Conservation (phyloP, 1,139 yeast species). For the Pichia cactophila region DNA sequence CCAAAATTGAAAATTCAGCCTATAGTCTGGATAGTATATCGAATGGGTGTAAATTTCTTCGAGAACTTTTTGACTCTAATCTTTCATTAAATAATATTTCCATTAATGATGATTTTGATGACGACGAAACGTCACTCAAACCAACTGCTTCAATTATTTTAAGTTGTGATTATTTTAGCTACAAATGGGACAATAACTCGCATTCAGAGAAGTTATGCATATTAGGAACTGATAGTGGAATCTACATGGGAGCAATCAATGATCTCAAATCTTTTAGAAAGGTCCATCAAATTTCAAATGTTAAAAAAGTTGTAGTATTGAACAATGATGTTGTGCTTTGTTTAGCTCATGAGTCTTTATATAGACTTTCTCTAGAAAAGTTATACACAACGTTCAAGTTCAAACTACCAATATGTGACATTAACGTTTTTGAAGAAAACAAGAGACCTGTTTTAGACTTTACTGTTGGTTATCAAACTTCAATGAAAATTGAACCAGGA, state of each 20-base stretch:
- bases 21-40: not conserved
- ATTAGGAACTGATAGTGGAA: slow-evolving; percentile 40
- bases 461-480: slow-evolving; percentile 23
- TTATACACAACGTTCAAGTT: slow-evolving; percentile 22
- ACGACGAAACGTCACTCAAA: not conserved
- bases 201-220: slow-evolving; percentile 25
- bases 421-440: slow-evolving; percentile 14
- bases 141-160: slow-evolving; percentile 32
- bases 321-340: slow-evolving; percentile 53
- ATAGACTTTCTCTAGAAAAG: slow-evolving; percentile 50
- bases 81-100: not conserved
- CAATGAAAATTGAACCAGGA: slow-evolving; percentile 14
- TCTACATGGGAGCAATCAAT: slow-evolving; percentile 33
- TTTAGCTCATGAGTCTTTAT: slow-evolving; percentile 50
- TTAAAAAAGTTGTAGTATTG: slow-evolving; percentile 56
- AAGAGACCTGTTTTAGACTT: slow-evolving; percentile 19
- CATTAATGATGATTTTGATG: not conserved
- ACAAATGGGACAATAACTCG: slow-evolving; percentile 4
- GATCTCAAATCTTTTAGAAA: slow-evolving; percentile 46
- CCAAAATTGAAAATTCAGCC: slow-evolving; percentile 5
- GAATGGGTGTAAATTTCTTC: not conserved
- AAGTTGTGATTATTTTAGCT: slow-evolving; percentile 40
- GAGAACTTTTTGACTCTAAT: not conserved
- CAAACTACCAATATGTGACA: slow-evolving; percentile 15
- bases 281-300: slow-evolving; percentile 46